Conservation (phyloP, 176 grass and related monocot species). For the Eleusine indica region DNA sequence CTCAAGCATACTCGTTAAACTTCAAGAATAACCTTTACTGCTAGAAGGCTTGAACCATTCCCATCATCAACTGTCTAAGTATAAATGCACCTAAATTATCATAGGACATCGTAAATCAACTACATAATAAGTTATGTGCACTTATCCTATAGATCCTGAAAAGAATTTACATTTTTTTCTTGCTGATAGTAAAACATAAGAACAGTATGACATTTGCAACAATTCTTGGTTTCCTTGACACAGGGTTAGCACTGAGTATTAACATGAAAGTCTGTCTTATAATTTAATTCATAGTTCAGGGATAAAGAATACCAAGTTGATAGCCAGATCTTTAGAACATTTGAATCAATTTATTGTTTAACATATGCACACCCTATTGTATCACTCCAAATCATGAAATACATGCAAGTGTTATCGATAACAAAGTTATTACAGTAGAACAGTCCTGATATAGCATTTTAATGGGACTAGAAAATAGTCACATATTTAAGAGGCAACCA, state of each 20-base stretch:
- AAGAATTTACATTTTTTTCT: not conserved
- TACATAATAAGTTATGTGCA: not conserved
- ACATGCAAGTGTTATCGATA: not conserved
- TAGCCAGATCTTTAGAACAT: not conserved
- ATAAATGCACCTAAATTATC: not conserved
- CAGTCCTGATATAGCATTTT: not conserved
- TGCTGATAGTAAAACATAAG: conserved; percentile 5
- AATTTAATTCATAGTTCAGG: not conserved
- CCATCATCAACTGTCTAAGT: not conserved
- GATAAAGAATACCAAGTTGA: not conserved
- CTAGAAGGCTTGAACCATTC: conserved; percentile 8
- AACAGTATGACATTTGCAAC: not conserved
- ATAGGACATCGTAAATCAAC: not conserved
- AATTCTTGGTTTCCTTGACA: not conserved
- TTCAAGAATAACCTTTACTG: conserved; percentile 9
- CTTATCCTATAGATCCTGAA: not conserved
- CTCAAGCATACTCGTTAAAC: not conserved
- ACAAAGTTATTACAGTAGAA: not conserved
- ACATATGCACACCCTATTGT: not conserved
- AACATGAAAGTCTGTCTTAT: not conserved
- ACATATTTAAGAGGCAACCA: not conserved
- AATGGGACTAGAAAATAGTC: not conserved
- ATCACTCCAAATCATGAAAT: not conserved
- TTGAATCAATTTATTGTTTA: not conserved
- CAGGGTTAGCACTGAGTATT: not conserved